These are phyloP conservation scores for Aureobasidium pullulans DNA, from an alignment of 2,329 filamentous ascomycete genomes.

Conservation along the genomic window DNA sequence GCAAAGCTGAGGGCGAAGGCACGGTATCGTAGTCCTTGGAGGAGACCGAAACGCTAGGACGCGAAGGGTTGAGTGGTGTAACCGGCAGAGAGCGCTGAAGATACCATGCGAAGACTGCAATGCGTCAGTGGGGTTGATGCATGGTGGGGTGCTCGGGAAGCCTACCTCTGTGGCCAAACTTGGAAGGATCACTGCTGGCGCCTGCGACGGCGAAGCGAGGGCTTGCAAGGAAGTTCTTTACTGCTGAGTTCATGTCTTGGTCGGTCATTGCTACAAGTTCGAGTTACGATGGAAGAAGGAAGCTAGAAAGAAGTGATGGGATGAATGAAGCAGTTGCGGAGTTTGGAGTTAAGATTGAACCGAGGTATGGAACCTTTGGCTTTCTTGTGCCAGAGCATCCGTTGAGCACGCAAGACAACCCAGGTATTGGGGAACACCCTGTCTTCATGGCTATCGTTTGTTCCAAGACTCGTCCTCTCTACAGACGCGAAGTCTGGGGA, in stretches of 20 bases:
- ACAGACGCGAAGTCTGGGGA: too few species aligned
- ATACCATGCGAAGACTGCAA: constrained; percentile 83
- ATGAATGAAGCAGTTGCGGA: neutral
- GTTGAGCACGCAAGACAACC: too few species aligned
- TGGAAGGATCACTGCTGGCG: constrained; percentile 73
- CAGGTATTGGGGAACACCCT: too few species aligned
- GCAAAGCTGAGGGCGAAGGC: constrained; percentile 57
- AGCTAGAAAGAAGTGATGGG: neutral
- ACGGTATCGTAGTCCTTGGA: constrained; percentile 56
- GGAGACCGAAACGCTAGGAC: constrained; percentile 56
- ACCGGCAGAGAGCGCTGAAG: constrained; percentile 65
- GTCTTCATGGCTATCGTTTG: too few species aligned
- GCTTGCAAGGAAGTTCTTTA: constrained; percentile 72
- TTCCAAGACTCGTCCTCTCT: too few species aligned
- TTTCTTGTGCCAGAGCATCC: neutral
- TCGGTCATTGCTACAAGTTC: neutral
- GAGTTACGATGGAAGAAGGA: neutral
- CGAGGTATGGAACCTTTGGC: neutral
- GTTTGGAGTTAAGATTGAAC: neutral
- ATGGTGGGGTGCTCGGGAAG: neutral
- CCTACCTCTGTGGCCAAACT: constrained; percentile 81
- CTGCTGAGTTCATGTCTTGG: constrained; percentile 56
- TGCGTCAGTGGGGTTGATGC: constrained; percentile 3
- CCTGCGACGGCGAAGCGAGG: constrained; percentile 81
- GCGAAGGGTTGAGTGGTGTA: constrained; percentile 74